These are phyloP conservation scores for Cordyceps farinosa DNA, from an alignment of 2,329 filamentous ascomycete genomes.

Conservation along the genomic window DNA sequence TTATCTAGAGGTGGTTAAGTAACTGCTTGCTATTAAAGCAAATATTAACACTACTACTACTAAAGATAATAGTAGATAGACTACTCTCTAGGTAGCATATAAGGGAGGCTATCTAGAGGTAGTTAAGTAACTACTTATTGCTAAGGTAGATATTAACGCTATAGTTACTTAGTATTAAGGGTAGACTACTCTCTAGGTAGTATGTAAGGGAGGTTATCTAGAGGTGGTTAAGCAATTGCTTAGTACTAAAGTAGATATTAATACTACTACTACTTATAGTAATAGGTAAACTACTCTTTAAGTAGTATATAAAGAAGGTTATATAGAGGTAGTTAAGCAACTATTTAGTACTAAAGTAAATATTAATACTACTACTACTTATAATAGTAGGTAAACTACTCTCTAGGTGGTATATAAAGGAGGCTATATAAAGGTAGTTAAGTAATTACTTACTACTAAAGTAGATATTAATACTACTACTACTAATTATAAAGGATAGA, in stretches of 20 bases:
- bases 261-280: background rate
- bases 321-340: too few species aligned
- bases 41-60: background rate
- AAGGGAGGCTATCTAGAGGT: background rate
- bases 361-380: too few species aligned
- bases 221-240: background rate
- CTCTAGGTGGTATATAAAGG: too few species aligned
- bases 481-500: too few species aligned
- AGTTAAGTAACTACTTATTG: background rate
- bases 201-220: background rate
- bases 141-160: background rate
- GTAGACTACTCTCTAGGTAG: background rate
- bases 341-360: too few species aligned
- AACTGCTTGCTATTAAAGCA: background rate
- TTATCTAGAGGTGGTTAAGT: too few species aligned
- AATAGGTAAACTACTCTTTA: too few species aligned
- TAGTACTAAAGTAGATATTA: background rate
- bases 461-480: too few species aligned
- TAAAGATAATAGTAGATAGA: background rate
- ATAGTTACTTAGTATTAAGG: fast-evolving
- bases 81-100: background rate
- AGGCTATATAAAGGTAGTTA: too few species aligned
- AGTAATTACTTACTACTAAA: too few species aligned
- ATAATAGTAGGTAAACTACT: too few species aligned
- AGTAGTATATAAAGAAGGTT: too few species aligned